Conservation (phyloP, 2,329 filamentous ascomycete genomes). For the Epichloe amarillans region DNA sequence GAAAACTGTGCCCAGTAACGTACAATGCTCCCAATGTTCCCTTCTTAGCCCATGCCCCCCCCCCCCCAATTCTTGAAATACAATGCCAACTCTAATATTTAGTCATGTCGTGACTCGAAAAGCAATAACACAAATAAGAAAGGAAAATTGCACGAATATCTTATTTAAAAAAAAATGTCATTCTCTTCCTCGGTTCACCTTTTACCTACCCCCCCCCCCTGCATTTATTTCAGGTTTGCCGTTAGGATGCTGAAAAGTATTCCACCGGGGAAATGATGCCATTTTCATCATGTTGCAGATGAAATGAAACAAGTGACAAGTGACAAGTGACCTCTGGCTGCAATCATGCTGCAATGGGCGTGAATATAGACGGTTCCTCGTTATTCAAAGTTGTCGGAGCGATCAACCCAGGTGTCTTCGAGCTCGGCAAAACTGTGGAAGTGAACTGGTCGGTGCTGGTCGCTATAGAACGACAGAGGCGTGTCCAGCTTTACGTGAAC, state of each 20-base stretch:
- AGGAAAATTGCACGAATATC: too few relatives aligned
- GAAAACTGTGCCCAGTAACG: not conserved
- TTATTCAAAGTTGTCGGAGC: conserved; percentile 85
- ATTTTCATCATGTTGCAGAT: too few relatives aligned
- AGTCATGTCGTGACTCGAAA: not conserved
- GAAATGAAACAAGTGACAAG: too few relatives aligned
- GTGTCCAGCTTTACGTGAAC: conserved; percentile 91
- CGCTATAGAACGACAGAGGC: conserved; percentile 79
- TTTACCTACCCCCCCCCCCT: too few relatives aligned
- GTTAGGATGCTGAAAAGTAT: too few relatives aligned
- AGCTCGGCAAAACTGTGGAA: conserved; percentile 96
- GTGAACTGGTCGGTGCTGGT: conserved; percentile 81
- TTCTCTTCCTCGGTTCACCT: too few relatives aligned
- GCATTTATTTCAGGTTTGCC: too few relatives aligned
- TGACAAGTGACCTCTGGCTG: not conserved
- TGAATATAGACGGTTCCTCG: not conserved
- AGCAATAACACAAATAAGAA: not conserved
- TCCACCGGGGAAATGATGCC: too few relatives aligned
- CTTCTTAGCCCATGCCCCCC: not conserved
- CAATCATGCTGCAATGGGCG: not conserved
- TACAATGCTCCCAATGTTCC: not conserved
- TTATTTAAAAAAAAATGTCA: too few relatives aligned
- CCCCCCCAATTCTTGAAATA: not conserved
- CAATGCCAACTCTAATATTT: not conserved
- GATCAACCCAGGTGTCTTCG: conserved; percentile 92